Percentiles rank a stretch among this genome's conserved stretches.
phyloP scores from a whole-genome alignment of 2,329 filamentous ascomycete genomes.

The Tetracladium maxilliforme region DNA sequence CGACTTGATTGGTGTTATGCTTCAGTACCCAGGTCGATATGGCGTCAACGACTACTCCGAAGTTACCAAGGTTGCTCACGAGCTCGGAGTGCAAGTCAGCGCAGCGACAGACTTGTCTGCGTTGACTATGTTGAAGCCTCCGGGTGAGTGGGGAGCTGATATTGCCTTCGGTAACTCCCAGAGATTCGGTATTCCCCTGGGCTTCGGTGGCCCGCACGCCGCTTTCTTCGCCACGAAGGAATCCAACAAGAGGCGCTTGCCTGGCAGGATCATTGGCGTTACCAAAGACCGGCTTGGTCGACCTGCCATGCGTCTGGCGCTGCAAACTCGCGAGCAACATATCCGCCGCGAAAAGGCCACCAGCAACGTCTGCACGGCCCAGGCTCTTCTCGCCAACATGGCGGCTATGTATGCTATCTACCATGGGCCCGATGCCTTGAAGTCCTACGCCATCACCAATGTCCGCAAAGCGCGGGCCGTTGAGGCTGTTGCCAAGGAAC shows the following conservation, averaged over 20 bases:
- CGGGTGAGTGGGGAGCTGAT: constrained; percentile 88
- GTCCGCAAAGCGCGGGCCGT: constrained; percentile 57
- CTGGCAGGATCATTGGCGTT: constrained; percentile 76
- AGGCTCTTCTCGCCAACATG: constrained; percentile 91
- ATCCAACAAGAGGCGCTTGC: constrained; percentile 88
- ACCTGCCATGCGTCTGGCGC: constrained; percentile 65
- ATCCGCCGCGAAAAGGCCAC: constrained; percentile 94
- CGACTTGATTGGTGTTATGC: constrained; percentile 74
- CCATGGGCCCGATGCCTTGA: constrained; percentile 74
- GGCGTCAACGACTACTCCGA: constrained; percentile 60
- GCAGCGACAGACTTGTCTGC: constrained; percentile 84
- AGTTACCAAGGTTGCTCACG: constrained; percentile 65
- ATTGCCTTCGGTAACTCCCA: constrained; percentile 91
- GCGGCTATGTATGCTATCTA: constrained; percentile 89
- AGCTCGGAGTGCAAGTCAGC: constrained; percentile 64
- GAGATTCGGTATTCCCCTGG: constrained; percentile 81
- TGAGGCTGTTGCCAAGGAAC: constrained; percentile 44
- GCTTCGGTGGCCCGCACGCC: constrained; percentile 87
- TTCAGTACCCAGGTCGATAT: constrained; percentile 94
- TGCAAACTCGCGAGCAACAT: constrained; percentile 92
- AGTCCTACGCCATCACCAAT: constrained; percentile 66
- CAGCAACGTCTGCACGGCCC: constrained; percentile 93
- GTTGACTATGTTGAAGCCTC: constrained; percentile 73
- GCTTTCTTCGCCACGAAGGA: constrained; percentile 91
- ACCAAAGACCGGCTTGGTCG: constrained; percentile 82